Evolutionary conservation across 768 basidiomycete species (phyloP), one percentile per base, ranked within the genome.

Genomic region (Panus rudis): DNA sequence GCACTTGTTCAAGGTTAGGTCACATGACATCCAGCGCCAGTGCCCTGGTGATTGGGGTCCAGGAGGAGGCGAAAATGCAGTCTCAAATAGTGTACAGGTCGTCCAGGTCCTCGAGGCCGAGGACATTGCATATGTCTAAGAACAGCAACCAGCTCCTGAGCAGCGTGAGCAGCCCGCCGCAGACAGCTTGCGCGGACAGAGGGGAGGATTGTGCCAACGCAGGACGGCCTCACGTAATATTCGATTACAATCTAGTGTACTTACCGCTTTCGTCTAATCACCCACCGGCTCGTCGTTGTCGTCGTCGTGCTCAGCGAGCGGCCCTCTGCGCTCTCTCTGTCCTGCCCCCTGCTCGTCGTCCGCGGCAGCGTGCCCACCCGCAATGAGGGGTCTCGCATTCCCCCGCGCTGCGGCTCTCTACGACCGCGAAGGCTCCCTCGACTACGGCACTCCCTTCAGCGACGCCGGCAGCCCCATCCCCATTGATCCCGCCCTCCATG

Each of bases 401-500:
- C 75, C 76, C 34, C 46, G 67, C 43, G 67, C 28, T 16, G 28
- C 53, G 53, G 63, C 69, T 40, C 53, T 66, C 45, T 71, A 62
- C 60, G 67, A 73, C 65, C 77, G 70, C 50, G 78, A 81, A 61
- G 57, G 66, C 26, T 73, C 78, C 23, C 70, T 76, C 62, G 79
- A 83, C 49, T 67, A 72, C 53, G 73, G 72, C 52, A 79, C 79
- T 12, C 77, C 79, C 50, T 65, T 66, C 59, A 72, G 69, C 68
- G 70, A 67, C 65, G 63, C 28, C 28, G 21, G 61, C 59, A 55
- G 54, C 57, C 73, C 77, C 64, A 82, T 88, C 62, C 83, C 84
- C 52, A 87, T 88, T 70, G 85, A 89, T 76, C 86, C 86, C 55
- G 79, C 77, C 31, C 76, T 87, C 50, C n/a, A n/a, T n/a, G 73